Base-by-base conservation (phyloP, 2,329 filamentous ascomycete species). In the Xenoacremonium recifei region DNA sequence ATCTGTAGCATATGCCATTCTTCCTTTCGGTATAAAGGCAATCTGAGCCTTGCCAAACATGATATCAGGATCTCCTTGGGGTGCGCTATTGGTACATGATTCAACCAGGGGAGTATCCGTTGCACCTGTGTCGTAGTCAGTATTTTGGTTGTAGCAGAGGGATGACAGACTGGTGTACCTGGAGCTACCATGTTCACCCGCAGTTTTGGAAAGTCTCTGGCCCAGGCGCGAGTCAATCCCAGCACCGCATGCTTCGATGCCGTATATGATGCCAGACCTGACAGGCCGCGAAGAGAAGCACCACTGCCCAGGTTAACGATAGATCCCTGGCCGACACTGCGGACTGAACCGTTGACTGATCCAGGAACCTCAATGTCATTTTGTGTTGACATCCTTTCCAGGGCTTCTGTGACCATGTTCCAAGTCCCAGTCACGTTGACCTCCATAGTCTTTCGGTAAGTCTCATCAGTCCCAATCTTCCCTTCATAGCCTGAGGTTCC, bases 401-500 rank as follows among this genome's bases (percentile, higher is more conserved):
- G 17, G 12, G 15, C 15, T 18, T 35, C 32, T 12, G 19, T 35
- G 4, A 18, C 32, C 32, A 35, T 35, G 32, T 35, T 35, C 32
- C 32, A 35, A 18, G 32, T 35, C 17, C 32, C 32, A 9, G 32
- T 35, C 7, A 35, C 32, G n/a, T 35, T 35, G n/a, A 35, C 20
- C 12, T 35, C 18, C 32, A 35, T 35, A 15, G 32, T 35, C 18
- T 18, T 7, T 18, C 37, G 25, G 19, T 44, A 27, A 6, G 40
- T 6, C 13, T 30, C 37, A 25, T 44, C 37, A 16, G 37, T 40
- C 10, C 42, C 42, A 9, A 44, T 44, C 23, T 44, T 40, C 37
- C 42, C 42, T 5, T 44, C 42, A 37, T 37, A 44, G 32, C 42
- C 31, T 12, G 37, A 44, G 21, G 29, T 30, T 16, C 42, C 42